Evolutionary conservation across 2,329 filamentous ascomycete species (phyloP).

Genomic region (Colletotrichum orchidophilum): DNA sequence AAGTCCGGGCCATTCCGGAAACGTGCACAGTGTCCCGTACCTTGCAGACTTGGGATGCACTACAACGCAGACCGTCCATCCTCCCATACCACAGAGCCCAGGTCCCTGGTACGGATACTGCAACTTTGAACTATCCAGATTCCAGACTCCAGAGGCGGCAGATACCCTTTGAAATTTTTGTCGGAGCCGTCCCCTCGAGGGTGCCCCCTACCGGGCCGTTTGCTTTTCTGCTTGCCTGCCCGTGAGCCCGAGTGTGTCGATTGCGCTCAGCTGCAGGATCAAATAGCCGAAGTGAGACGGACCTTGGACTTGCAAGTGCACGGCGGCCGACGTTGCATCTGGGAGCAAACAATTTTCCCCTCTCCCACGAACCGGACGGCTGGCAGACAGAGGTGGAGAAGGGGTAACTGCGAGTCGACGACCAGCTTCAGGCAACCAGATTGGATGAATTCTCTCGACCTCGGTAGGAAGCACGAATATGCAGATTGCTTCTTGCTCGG

Average conservation of each 20-base stretch:
- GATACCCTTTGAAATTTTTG: neutral
- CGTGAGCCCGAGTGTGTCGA: neutral
- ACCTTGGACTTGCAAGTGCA: neutral
- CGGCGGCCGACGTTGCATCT: constrained; percentile 21
- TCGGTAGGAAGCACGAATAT: neutral
- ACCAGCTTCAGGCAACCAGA: neutral
- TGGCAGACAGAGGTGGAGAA: neutral
- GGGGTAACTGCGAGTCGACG: neutral
- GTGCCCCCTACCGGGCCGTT: neutral
- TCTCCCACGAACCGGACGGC: constrained; percentile 8
- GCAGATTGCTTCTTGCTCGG: neutral
- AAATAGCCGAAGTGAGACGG: neutral
- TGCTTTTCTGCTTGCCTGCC: constrained; percentile 2
- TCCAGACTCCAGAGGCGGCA: neutral
- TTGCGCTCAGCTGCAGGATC: constrained; percentile 5
- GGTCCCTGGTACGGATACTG: constrained; percentile 22
- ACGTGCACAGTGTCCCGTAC: constrained; percentile 30
- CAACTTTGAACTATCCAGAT: neutral
- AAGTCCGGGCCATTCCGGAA: constrained; percentile 24
- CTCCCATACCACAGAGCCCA: constrained; percentile 18
- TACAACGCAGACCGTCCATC: constrained; percentile 23
- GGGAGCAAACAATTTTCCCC: constrained; percentile 9
- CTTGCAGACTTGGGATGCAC: constrained; percentile 30
- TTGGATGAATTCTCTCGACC: neutral
- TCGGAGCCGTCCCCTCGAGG: neutral